Conservation (phyloP, 768 basidiomycete species). For the Aureoboletus auriporus region DNA sequence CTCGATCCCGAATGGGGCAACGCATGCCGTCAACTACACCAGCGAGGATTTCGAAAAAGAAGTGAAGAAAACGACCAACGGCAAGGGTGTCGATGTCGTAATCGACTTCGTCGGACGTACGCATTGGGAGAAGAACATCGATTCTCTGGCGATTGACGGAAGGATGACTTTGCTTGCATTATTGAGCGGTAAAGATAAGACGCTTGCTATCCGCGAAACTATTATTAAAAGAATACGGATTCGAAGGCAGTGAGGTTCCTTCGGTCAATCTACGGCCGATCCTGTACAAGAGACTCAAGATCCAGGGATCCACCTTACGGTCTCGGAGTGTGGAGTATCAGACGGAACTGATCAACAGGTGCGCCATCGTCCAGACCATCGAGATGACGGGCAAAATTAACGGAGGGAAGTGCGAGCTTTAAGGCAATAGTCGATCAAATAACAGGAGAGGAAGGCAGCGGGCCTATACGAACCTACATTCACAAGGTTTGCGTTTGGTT, state of each 20-base stretch:
- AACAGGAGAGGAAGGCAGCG: slow-evolving; percentile 51
- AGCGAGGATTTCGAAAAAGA: slow-evolving; percentile 75
- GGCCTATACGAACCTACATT: slow-evolving; percentile 68
- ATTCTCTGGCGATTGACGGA: slow-evolving; percentile 66
- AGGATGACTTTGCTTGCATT: slow-evolving; percentile 66
- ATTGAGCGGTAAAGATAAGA: slow-evolving; percentile 52
- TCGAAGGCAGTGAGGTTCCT: slow-evolving; percentile 48
- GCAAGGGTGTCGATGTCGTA: slow-evolving; percentile 75
- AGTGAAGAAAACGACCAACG: slow-evolving; percentile 62
- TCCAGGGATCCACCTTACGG: slow-evolving; percentile 86
- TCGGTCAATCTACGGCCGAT: slow-evolving; percentile 60
- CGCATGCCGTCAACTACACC: slow-evolving; percentile 81
- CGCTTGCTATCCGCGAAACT: slow-evolving; percentile 16
- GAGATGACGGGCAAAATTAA: neutral
- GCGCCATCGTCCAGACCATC: slow-evolving; percentile 10
- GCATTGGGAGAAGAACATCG: slow-evolving; percentile 73
- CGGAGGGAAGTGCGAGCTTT: slow-evolving; percentile 40
- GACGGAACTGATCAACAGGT: slow-evolving; percentile 61
- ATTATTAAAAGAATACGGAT: slow-evolving; percentile 15
- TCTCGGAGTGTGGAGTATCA: slow-evolving; percentile 76
- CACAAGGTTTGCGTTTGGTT: slow-evolving; percentile 54
- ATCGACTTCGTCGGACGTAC: slow-evolving; percentile 80
- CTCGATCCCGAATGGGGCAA: slow-evolving; percentile 62
- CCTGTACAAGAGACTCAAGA: slow-evolving; percentile 78
- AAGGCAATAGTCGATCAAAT: slow-evolving; percentile 54